Evolutionary conservation across 2,329 filamentous ascomycete species (phyloP), one percentile per base, ranked within the genome.

Genomic region (Colletotrichum theobromicola): DNA sequence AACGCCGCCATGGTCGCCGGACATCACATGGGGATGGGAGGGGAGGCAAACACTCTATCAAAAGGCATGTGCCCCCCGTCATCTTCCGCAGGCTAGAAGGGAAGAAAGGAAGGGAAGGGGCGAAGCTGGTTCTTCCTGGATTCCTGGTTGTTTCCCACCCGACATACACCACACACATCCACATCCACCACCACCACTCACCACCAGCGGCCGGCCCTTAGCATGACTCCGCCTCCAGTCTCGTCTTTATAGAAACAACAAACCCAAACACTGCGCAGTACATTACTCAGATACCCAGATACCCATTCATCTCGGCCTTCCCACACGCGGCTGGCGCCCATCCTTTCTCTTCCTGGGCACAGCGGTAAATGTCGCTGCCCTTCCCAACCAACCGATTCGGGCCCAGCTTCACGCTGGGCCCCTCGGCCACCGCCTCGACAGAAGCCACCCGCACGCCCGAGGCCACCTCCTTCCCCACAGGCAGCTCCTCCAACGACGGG

Each of bases 51-150:
- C 42, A 50, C 42, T 72, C 64, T 67, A n/a, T 75, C 68, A 75
- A 75, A 74, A 75, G 60, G 72, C 28, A 69, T 75, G 68, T 69
- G 62, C 72, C 72, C 72, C 68, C 72, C 68, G 15, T 58, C 65
- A 60, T 57, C 53, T 50, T 53, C 55, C 37, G 67, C 46, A 32
- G 21, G 62, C 18, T 26, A 10, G 61, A 32, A 60, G 24, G 42
- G 42, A 50, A 50, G 42, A 50, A 50, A n/a, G 42, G 42, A 50
- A n/a, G 42, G 71, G 53, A 26, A 50, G 42, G 42, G 71, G 53
- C 32, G 55, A 71, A 72, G 70, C 37, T 63, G 37, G 67, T 64
- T 58, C 28, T 53, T 67, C 53, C 72, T 66, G 32, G 42, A 50
- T 50, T 50, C 42, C 42, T 50, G 42, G 42, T 50, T 21, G 42